A percentile compares a stretch with the other conserved stretches of the same genome.
Conservation (phyloP, 2,329 filamentous ascomycete genomes). For the Penicillium sp. region DNA sequence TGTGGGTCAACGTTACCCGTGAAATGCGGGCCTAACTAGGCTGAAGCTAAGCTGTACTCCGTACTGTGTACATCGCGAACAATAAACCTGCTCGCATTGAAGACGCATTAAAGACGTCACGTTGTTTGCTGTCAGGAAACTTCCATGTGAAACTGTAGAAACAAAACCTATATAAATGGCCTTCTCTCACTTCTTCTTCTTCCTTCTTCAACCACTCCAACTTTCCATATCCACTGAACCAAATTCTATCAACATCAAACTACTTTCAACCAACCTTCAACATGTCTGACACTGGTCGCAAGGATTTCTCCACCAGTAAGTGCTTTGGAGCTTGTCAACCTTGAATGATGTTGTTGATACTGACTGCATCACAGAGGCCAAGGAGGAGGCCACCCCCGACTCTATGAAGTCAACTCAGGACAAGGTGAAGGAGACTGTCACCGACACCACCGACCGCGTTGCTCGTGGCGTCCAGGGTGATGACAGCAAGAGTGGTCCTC, state of each 20-base stretch:
- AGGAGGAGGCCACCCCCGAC: constrained; percentile 56
- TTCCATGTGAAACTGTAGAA: constrained; percentile 1
- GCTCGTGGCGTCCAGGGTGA: constrained; percentile 51
- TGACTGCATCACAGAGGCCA: constrained; percentile 41
- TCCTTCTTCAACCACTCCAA: constrained; percentile 4
- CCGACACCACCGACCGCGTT: constrained; percentile 53
- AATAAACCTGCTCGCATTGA: neutral
- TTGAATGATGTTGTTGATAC: constrained; percentile 21
- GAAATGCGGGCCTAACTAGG: neutral
- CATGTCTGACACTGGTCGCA: constrained; percentile 60
- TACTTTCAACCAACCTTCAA: constrained; percentile 30
- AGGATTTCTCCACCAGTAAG: constrained; percentile 53
- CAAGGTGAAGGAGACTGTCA: constrained; percentile 54
- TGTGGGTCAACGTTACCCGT: no score
- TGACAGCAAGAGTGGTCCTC: constrained; percentile 50
- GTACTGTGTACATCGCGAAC: neutral
- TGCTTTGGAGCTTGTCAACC: constrained; percentile 4
- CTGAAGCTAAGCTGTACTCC: no score
- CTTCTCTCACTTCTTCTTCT: neutral
- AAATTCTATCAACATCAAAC: neutral
- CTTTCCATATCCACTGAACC: constrained; percentile 4
- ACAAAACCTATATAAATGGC: constrained; percentile 22
- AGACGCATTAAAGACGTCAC: constrained; percentile 21
- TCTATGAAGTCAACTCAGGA: constrained; percentile 57
- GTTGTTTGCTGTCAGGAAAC: neutral